Evolutionary conservation across 345 rosid genomes (phyloP), one percentile per base, ranked within the genome.

Genomic region (Erucastrum elatum): DNA sequence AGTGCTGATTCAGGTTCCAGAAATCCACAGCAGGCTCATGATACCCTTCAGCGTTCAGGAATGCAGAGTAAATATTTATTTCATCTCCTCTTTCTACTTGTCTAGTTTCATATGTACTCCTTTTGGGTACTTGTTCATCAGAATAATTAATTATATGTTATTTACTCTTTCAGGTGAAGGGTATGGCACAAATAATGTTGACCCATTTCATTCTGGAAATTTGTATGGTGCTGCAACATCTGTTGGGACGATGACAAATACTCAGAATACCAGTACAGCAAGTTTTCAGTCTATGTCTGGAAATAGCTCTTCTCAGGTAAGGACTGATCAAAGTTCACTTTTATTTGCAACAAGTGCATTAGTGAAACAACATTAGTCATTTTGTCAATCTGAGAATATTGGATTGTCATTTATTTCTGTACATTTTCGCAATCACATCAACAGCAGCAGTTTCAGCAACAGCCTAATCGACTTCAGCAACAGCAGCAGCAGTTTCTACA

Each of bases 151-250:
- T 25, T 33, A n/a, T 33, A 53, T 31, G 56, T 46, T 59, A 53
- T 80, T 72, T 72, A 29, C 10, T 13, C 15, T 49, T 33, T 82
- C 90, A 95, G 99, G 97, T 83, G 97, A 91, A 79, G 94, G 89
- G 49, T 90, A 85, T 89, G 90, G 87, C 76, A 69, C 87, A 81
- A 82, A 65, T 79, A 86, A 64, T 82, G 72, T 89, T 49, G 98
- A 89, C 79, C 80, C 90, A 78, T 78, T 89, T 11, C 90, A 87
- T 60, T 77, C 94, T 70, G 97, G 90, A 75, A 92, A 81, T 79
- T 84, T 86, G 69, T 88, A 84, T 79, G 88, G 90, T 55, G 82
- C 83, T 51, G 91, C 85, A 78, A 78, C 91, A 39, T 84, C 92
- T 75, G 83, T 67, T 78, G 97, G 90, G 77, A 81, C 85, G 71